These are phyloP conservation scores for Vitis rupestris DNA, from an alignment of 164 flowering plant genomes.

Conservation along the genomic window DNA sequence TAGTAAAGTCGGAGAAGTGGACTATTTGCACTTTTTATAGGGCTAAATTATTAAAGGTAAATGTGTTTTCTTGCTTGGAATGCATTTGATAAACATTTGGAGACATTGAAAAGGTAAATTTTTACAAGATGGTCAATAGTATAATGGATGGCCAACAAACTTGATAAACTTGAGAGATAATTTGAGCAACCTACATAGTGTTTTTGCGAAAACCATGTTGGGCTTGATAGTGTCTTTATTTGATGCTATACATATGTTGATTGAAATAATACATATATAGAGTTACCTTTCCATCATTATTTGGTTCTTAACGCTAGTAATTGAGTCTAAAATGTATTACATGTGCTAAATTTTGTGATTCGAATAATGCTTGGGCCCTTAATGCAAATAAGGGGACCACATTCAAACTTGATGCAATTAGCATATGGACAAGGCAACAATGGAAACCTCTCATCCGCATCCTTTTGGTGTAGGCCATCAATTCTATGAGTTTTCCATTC, in stretches of 20 bases:
- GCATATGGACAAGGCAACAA: constrained; percentile 66
- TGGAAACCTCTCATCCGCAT: constrained; percentile 84
- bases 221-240: neutral
- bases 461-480: constrained; percentile 57
- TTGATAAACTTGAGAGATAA: too few species aligned
- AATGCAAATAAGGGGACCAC: constrained; percentile 76
- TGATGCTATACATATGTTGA: too few species aligned
- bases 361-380: constrained; percentile 53
- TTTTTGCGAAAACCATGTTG: too few species aligned
- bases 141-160: too few species aligned
- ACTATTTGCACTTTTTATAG: too few species aligned
- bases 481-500: constrained; percentile 42
- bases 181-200: too few species aligned
- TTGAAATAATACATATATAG: neutral
- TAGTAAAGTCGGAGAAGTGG: too few species aligned
- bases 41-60: too few species aligned
- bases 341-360: neutral
- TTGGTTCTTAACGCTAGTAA: neutral
- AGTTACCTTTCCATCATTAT: neutral
- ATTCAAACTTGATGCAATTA: constrained; percentile 59
- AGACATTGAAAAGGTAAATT: neutral
- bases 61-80: too few species aligned
- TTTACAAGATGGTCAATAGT: neutral
- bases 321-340: neutral
- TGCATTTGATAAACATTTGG: too few species aligned